Percentiles rank a stretch among this genome's conserved stretches.
These are phyloP conservation scores for Sphagnum contortum DNA, from an alignment of 225 moss, liverwort and hornwort genomes.

Conservation along the genomic window DNA sequence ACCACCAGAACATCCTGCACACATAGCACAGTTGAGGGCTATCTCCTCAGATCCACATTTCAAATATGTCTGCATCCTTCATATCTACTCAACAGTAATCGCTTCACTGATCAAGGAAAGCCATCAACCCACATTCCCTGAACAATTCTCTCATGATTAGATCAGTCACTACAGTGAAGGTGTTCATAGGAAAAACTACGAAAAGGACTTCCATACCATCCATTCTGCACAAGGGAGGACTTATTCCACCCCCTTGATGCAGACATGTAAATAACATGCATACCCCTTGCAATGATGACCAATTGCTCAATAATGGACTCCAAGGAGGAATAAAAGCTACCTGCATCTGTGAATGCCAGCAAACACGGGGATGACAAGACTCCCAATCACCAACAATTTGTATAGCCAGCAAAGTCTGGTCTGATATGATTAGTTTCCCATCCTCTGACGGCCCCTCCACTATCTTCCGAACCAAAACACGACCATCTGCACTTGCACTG, in stretches of 20 bases:
- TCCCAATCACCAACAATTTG: constrained; percentile 46
- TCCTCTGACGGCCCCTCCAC: constrained; percentile 40
- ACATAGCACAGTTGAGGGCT: constrained; percentile 1
- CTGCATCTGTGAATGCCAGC: constrained; percentile 47
- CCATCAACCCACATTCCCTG: too few relatives aligned
- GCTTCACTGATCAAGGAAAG: too few relatives aligned
- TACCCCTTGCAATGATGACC: too few relatives aligned
- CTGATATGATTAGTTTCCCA: constrained; percentile 25
- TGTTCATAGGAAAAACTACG: too few relatives aligned
- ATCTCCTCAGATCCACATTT: background rate
- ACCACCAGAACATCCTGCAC: constrained; percentile 77
- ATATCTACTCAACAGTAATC: too few relatives aligned
- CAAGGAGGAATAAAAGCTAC: background rate
- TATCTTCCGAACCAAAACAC: constrained; percentile 2
- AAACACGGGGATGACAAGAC: constrained; percentile 42
- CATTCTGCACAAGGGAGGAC: too few relatives aligned
- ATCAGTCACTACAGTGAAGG: too few relatives aligned
- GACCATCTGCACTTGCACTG: constrained; percentile 32
- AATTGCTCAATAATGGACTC: too few relatives aligned
- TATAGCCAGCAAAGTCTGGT: constrained; percentile 37
- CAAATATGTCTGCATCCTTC: too few relatives aligned
- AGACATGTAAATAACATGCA: background rate
- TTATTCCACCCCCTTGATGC: too few relatives aligned
- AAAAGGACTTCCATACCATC: too few relatives aligned
- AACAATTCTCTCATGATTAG: too few relatives aligned